Conservation (phyloP, 768 basidiomycete genomes). For the Rhodotorula graminis region DNA sequence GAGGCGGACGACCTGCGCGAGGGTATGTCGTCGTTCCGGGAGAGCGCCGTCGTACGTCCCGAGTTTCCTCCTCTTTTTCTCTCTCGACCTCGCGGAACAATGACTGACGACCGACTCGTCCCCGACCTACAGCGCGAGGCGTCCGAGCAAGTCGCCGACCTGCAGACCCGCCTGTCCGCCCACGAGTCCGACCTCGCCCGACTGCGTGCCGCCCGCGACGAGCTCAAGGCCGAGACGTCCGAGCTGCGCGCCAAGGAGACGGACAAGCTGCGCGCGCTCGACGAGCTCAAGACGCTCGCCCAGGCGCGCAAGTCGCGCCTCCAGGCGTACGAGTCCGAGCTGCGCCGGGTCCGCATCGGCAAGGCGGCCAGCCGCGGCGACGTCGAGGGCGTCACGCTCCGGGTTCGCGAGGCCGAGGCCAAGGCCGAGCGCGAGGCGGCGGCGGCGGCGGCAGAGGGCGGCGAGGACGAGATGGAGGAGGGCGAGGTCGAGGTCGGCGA, state of each 20-base stretch:
- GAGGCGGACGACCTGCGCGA: constrained; percentile 43
- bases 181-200: constrained; percentile 48
- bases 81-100: background rate
- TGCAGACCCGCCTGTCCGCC: constrained; percentile 43
- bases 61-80: background rate
- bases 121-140: constrained; percentile 43
- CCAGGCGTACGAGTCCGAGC: constrained; percentile 63
- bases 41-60: constrained; percentile 24
- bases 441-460: constrained; percentile 27
- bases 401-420: constrained; percentile 4
- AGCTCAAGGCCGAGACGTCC: constrained; percentile 63
- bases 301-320: constrained; percentile 68
- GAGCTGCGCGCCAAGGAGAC: constrained; percentile 66
- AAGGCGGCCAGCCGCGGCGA: constrained; percentile 66
- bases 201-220: constrained; percentile 49
- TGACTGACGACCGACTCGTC: no score
- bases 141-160: constrained; percentile 56
- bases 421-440: background rate
- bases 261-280: constrained; percentile 57
- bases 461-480: constrained; percentile 62
- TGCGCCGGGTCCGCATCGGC: constrained; percentile 64
- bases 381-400: background rate
- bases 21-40: constrained; percentile 36
- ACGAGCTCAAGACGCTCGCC: constrained; percentile 63
- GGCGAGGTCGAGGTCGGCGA: constrained; percentile 44